Evolutionary conservation across 2,329 filamentous ascomycete genomes (phyloP).

Genomic region (Pseudocercospora pini-densiflorae): DNA sequence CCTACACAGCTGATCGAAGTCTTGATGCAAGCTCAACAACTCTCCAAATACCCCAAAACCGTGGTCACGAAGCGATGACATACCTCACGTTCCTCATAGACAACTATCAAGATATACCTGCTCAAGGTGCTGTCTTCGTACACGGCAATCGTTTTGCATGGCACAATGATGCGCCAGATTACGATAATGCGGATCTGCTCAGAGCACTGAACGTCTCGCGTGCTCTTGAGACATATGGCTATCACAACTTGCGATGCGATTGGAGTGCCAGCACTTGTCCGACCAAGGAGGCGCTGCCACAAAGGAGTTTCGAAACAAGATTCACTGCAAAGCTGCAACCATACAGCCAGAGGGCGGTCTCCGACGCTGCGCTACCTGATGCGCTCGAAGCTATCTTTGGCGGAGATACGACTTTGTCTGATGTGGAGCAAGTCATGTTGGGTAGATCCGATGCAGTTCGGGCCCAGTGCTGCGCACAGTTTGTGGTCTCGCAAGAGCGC

Average conservation of each 20-base stretch:
- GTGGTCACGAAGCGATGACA: conserved; percentile 65
- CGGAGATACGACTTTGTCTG: conserved; percentile 29
- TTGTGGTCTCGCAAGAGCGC: conserved; percentile 55
- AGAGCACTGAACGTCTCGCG: conserved; percentile 43
- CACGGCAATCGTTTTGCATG: conserved; percentile 62
- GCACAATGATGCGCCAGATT: conserved; percentile 57
- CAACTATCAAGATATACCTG: conserved; percentile 61
- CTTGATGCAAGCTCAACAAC: conserved; percentile 34
- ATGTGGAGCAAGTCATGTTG: conserved; percentile 43
- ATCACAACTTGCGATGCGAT: conserved; percentile 57
- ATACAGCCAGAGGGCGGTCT: conserved; percentile 43
- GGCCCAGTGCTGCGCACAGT: conserved; percentile 59
- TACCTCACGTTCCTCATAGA: conserved; percentile 66
- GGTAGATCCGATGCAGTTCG: conserved; percentile 41
- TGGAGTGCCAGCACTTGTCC: conserved; percentile 52
- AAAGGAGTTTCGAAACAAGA: conserved; percentile 47
- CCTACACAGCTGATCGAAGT: conserved; percentile 49
- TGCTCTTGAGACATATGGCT: conserved; percentile 47
- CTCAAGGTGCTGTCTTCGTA: conserved; percentile 61
- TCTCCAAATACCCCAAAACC: conserved; percentile 54
- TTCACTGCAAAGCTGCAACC: conserved; percentile 45
- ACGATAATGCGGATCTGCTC: conserved; percentile 52
- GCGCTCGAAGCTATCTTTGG: conserved; percentile 29
- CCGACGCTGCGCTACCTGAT: conserved; percentile 32
- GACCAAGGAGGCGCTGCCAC: conserved; percentile 43